phyloP scores from a whole-genome alignment of 1,284 basidiomycete genomes.

The Irpex sp. region DNA sequence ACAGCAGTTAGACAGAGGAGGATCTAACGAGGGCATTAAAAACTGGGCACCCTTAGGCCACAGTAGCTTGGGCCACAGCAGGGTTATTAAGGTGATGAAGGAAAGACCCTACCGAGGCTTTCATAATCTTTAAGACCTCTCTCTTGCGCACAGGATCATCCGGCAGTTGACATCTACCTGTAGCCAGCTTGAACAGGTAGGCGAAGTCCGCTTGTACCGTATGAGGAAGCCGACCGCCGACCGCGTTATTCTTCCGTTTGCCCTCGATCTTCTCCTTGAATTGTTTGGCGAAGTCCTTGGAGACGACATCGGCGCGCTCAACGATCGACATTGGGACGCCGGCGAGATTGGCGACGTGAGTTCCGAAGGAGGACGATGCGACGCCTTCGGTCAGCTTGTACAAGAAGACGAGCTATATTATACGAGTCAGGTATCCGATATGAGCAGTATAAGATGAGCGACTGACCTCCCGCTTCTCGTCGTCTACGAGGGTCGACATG shows the following conservation, averaged over 20 bases:
- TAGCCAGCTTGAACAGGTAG: constrained; percentile 61
- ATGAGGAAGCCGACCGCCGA: constrained; percentile 58
- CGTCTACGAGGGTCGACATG: constrained; percentile 91
- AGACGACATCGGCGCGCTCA: constrained; percentile 80
- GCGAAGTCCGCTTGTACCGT: constrained; percentile 84
- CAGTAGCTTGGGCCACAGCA: neutral
- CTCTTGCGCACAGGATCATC: constrained; percentile 45
- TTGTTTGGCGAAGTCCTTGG: constrained; percentile 81
- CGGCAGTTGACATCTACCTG: constrained; percentile 44
- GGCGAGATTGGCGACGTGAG: constrained; percentile 85
- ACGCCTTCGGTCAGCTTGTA: constrained; percentile 90
- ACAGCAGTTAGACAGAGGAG: neutral
- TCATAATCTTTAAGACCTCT: constrained; percentile 51
- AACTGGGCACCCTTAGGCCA: too few relatives aligned
- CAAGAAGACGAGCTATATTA: constrained; percentile 65
- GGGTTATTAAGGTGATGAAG: constrained; percentile 7
- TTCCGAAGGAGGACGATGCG: constrained; percentile 89
- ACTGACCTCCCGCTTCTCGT: constrained; percentile 78
- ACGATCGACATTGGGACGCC: constrained; percentile 81
- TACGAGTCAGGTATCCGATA: constrained; percentile 29
- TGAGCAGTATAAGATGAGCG: neutral
- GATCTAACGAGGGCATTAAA: too few relatives aligned
- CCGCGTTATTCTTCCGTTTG: constrained; percentile 49
- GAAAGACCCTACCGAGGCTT: constrained; percentile 34
- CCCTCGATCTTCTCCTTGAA: constrained; percentile 74